Base-by-base conservation (phyloP, 306 rosid species). In the Astragalus membranaceus region DNA sequence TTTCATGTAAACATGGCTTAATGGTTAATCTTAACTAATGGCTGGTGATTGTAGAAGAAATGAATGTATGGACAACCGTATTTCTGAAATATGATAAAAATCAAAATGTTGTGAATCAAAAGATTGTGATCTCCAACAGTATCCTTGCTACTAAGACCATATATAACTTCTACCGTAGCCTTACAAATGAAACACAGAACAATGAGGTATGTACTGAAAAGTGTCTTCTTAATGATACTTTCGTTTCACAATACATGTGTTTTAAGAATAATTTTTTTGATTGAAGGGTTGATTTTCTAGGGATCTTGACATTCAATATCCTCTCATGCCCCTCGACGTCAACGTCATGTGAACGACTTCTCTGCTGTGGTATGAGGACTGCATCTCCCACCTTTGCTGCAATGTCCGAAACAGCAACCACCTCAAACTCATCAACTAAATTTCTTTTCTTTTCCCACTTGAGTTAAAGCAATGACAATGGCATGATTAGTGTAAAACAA, bases 41-140 rank as follows among this genome's bases (percentile, higher is more conserved):
- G 69, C 96, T 91, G 99, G 81, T 94, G 99, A 76, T 94, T 46
- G 99, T 91, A 26, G 99, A 94, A 81, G 99, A 94, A 67, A 94
- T 94, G 99, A 94, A 94, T 82, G 87, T 94, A 81, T 82, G 91
- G 83, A 89, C 96, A 20, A 94, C 97, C 16, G n/a, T 91, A 74
- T 94, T 94, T 74, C 72, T 94, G 69, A 86, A 88, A 76, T 80
- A 37, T 20, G 99, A 94, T 77, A 91, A 94, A n/a, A n/a, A n/a
- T n/a, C n/a, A n/a, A n/a, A n/a, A n/a, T n/a, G n/a, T n/a, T n/a
- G n/a, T n/a, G n/a, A n/a, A n/a, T 60, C 39, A 66, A 4, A 94
- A 85, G 85, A 30, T 83, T 6, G 64, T 59, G 54, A 82, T 52
- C 73, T 97, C 99, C 0, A 94, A 94, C 74, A 83, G 77, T 46